These are phyloP conservation scores for Hibiscus tridactylites DNA, from an alignment of 345 rosid genomes.

Conservation along the genomic window DNA sequence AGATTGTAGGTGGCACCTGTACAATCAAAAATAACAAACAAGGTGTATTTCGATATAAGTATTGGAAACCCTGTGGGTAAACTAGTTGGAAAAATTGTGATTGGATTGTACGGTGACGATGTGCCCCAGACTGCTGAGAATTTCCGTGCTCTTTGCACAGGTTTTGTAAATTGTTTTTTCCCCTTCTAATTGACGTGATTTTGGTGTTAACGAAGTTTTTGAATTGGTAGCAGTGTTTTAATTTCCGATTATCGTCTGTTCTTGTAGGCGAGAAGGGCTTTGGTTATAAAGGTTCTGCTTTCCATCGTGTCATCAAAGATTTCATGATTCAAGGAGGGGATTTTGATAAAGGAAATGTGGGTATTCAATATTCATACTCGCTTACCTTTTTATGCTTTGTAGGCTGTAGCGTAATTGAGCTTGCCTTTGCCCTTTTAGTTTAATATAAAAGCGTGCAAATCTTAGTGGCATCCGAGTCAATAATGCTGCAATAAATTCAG, in stretches of 20 bases:
- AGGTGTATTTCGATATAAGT: conserved; percentile 88
- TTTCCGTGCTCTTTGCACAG: conserved; percentile 94
- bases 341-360: conserved; percentile 93
- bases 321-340: conserved; percentile 99
- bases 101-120: conserved; percentile 92
- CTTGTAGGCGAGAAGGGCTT: conserved; percentile 84
- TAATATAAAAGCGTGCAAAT: background rate
- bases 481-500: background rate
- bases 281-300: conserved; percentile 67
- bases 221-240: background rate
- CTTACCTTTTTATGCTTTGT: background rate
- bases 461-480: background rate
- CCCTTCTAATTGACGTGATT: background rate
- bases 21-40: conserved; percentile 79
- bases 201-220: background rate
- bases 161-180: conserved; percentile 19
- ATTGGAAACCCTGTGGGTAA: conserved; percentile 90
- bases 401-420: background rate
- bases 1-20: conserved; percentile 32
- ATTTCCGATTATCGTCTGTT: background rate
- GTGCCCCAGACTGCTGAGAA: conserved; percentile 94
- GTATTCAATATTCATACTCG: conserved; percentile 21
- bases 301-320: conserved; percentile 94
- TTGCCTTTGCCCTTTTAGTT: background rate
- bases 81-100: conserved; percentile 76